Percentiles rank a stretch among this genome's conserved stretches.
phyloP scores from a whole-genome alignment of 139 green algal genomes.

The Trebouxia sp. region DNA sequence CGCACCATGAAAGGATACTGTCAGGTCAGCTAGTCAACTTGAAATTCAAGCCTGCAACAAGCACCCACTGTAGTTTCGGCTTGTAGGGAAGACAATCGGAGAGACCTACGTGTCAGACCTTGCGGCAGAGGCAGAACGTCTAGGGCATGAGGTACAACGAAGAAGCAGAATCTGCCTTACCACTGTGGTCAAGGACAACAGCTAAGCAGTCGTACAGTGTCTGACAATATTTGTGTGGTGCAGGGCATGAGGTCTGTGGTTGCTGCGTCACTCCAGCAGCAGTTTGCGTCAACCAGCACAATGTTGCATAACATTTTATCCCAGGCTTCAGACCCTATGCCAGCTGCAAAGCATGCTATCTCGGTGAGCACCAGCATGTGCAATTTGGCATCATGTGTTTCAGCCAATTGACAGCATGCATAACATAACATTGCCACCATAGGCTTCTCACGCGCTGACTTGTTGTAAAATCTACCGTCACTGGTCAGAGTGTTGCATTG shows the following conservation, averaged over 20 bases:
- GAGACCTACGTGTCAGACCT: conserved; percentile 6
- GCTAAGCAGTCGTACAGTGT: background rate
- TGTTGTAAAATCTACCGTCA: no score
- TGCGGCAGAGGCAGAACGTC: conserved; percentile 3
- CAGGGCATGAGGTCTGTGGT: conserved; percentile 36
- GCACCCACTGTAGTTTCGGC: background rate
- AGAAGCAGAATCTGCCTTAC: background rate
- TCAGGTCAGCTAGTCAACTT: background rate
- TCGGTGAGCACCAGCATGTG: background rate
- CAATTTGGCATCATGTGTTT: no score
- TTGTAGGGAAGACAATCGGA: background rate
- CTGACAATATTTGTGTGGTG: background rate
- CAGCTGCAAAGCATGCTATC: conserved; percentile 5
- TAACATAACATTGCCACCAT: background rate
- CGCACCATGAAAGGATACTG: background rate
- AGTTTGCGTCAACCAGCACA: conserved; percentile 25
- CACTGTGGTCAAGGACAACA: background rate
- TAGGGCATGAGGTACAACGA: conserved; percentile 26
- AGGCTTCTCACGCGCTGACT: no score
- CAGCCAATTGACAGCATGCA: background rate
- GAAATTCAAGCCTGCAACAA: background rate
- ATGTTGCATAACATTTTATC: conserved; percentile 24
- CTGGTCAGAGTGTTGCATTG: no score
- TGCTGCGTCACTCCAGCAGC: conserved; percentile 30
- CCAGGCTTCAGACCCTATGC: background rate